Conservation (phyloP, 2,329 filamentous ascomycete genomes). For the Talaromyces sp. region DNA sequence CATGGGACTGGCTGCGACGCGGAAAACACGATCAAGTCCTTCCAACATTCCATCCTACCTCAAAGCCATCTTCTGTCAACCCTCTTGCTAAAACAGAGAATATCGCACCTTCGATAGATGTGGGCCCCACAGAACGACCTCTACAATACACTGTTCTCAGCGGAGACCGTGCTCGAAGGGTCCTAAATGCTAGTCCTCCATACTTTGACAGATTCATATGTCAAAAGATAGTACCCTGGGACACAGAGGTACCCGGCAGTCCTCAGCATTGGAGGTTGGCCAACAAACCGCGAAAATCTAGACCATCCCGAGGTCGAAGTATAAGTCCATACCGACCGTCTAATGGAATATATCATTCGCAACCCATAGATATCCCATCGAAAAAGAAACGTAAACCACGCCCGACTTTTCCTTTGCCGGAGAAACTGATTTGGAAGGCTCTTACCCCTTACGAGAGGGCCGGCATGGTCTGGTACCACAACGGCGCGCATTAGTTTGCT, state of each 20-base stretch:
- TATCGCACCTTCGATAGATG: neutral
- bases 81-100: neutral
- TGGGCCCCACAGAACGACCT: neutral
- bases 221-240: neutral
- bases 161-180: neutral
- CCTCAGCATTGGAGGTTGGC: neutral
- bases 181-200: neutral
- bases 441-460: slow-evolving; percentile 14
- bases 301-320: neutral
- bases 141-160: neutral
- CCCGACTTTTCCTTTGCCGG: slow-evolving; percentile 11
- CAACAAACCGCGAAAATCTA: neutral
- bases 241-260: too few relatives aligned
- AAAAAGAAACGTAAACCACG: neutral
- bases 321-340: slow-evolving; percentile 3
- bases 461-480: slow-evolving; percentile 16
- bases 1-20: slow-evolving; percentile 13
- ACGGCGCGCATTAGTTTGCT: neutral
- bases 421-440: slow-evolving; percentile 15
- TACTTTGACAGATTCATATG: neutral
- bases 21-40: neutral
- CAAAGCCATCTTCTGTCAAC: neutral
- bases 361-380: neutral
- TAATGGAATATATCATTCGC: neutral
- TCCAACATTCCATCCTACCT: neutral